Evolutionary conservation across 257 asterid species (phyloP), one percentile per base, ranked within the genome.

Genomic region (Solanum chmielewskii): DNA sequence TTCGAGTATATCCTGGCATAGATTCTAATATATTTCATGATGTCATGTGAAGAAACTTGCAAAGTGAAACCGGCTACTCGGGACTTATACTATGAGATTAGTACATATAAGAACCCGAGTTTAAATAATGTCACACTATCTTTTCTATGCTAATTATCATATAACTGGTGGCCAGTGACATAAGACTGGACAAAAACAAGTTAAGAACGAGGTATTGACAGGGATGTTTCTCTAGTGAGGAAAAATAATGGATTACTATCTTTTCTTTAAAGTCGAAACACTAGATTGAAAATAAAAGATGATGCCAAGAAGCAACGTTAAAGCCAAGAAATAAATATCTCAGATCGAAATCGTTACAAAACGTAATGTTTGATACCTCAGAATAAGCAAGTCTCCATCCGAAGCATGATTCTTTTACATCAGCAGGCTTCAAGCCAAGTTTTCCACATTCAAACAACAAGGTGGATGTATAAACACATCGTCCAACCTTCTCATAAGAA

Each of bases 401-500:
- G 25, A 64, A 73, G 82, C 87, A 90, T 31, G 90, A 89, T 56
- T 76, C 85, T 25, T 64, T 88, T 6, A 80, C 89, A 86, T 84
- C 89, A 4, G 86, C 83, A 37, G 93, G 90, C 87, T 80, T 89
- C 86, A 88, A 37, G 86, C 92, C 89, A 1, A 83, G 87, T 31
- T 85, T 47, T 87, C 89, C 89, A 75, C 23, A 68, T 87, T 91
- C 91, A 85, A 86, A 89, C 70, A 90, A 84, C 89, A 82, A 20
- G 35, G 93, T 89, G 20, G 91, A 90, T 59, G 92, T 84, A 85
- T 91, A 89, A 81, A 91, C 90, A 45, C 93, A 92, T 35, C 85
- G 87, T 16, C 85, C 85, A 49, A 92, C 93, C 69, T 73, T 92
- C 89, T 89, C 94, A 76, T 92, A 90, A 9, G 94, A 91, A 69